Base-by-base conservation (phyloP, 257 asterid genomes). In the Henckelia pumila region DNA sequence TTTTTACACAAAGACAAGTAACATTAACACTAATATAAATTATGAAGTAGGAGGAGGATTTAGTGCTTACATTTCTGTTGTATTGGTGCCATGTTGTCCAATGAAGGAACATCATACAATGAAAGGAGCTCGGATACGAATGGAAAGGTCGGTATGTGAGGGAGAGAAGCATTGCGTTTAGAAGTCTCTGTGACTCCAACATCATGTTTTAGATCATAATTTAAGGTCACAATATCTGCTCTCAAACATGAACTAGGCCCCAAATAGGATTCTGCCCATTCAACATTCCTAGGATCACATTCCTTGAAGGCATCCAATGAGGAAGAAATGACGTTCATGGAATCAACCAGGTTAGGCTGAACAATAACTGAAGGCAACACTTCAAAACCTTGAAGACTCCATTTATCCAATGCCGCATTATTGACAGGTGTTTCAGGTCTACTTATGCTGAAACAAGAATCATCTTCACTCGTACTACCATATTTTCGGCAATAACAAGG, bases 201-300 rank as follows among this genome's bases (percentile, higher is more conserved):
- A 56, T 49, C 69, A 25, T 72, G 62, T 40, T 10, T 40, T 11
- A 40, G 50, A 40, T 40, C 50, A 13, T 3, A 40, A 13, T 40
- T 3, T 40, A 40, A 3, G 8, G n/a, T 10, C 50, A 13, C 3
- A 17, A 40, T 40, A 63, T 81, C 86, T 23, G 72, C 75, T 61
- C 67, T 20, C 59, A 61, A 52, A 40, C 84, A 64, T 53, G 79
- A 56, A 71, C 21, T 53, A 2, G 78, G 59, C 58, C 66, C 72
- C 59, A 76, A 65, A 67, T 64, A 71, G 66, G 77, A 61, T n/a
- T 73, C 75, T 16, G 61, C 75, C 85, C 72, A 70, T 40, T 71
- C 77, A 71, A 77, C 68, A 37, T 84, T 91, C 68, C 68, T 66
- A 19, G 71, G 72, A 25, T 77, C 79, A 40, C 66, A 75, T 66